Percentiles rank a stretch among this genome's conserved stretches.
These are phyloP conservation scores for Mycotypha africana DNA, from an alignment of 371 early-diverging fungal species.

Conservation along the genomic window DNA sequence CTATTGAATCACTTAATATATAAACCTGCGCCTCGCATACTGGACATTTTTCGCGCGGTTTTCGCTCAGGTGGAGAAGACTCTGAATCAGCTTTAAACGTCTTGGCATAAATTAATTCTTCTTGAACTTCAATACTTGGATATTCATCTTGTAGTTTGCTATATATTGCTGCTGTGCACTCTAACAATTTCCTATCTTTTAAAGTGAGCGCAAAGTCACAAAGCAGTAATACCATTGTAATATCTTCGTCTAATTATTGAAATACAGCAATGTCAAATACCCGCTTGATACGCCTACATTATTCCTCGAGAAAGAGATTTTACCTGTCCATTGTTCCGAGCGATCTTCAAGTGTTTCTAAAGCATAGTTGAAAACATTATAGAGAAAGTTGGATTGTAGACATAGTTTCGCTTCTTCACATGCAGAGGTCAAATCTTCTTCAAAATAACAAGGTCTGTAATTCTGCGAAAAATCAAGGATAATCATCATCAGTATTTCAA, in stretches of 20 bases:
- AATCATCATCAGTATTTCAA: too few species aligned
- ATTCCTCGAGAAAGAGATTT: neutral
- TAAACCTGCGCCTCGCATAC: slow-evolving; percentile 12
- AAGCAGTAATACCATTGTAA: slow-evolving; percentile 4
- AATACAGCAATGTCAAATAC: too few species aligned
- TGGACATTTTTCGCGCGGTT: slow-evolving; percentile 19
- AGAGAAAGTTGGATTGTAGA: slow-evolving; percentile 4
- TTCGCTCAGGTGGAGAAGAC: too few species aligned
- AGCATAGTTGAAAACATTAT: neutral
- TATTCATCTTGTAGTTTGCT: slow-evolving; percentile 5
- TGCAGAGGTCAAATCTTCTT: neutral
- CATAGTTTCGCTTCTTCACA: neutral
- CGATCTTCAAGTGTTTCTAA: slow-evolving; percentile 1
- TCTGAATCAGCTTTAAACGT: too few species aligned
- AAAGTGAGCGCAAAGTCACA: slow-evolving; percentile 3
- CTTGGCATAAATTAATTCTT: too few species aligned
- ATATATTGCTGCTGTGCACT: too few species aligned
- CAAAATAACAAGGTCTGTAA: neutral
- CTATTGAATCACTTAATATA: slow-evolving; percentile 2
- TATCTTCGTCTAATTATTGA: slow-evolving; percentile 10
- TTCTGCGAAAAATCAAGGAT: neutral
- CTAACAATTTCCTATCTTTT: neutral
- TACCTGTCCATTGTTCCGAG: neutral
- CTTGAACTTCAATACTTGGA: too few species aligned
- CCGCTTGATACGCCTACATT: too few species aligned